A percentile compares a stretch with the other conserved stretches of the same genome.
Conservation (phyloP, 306 rosid genomes). For the Dryas drummondii region DNA sequence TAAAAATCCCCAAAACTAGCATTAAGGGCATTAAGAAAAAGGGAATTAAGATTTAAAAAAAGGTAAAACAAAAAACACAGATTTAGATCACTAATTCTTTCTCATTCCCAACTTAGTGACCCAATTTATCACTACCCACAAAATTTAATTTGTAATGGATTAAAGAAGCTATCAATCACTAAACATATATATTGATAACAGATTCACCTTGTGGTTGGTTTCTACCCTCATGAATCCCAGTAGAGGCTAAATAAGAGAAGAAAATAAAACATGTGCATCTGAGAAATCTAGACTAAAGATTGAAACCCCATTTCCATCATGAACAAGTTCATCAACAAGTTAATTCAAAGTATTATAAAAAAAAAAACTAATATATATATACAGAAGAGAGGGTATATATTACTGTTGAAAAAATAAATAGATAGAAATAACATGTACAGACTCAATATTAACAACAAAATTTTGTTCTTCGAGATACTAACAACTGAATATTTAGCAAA, state of each 20-base stretch:
- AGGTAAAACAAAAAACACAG: too few species aligned
- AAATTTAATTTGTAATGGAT: background rate
- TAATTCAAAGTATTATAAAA: too few species aligned
- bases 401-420: background rate
- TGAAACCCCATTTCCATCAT: background rate
- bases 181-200: background rate
- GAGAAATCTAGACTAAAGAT: background rate
- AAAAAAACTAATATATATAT: too few species aligned
- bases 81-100: background rate
- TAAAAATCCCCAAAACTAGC: too few species aligned
- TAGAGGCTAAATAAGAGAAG: too few species aligned
- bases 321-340: background rate
- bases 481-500: slow-evolving; percentile 5
- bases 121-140: background rate
- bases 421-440: background rate
- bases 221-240: background rate
- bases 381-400: background rate
- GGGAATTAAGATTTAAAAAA: too few species aligned
- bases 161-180: background rate
- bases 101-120: background rate
- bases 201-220: background rate
- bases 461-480: background rate
- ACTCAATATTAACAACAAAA: background rate
- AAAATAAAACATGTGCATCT: background rate
- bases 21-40: too few species aligned